These are phyloP conservation scores for Bauhinia variegata DNA, from an alignment of 306 rosid species.

Conservation along the genomic window DNA sequence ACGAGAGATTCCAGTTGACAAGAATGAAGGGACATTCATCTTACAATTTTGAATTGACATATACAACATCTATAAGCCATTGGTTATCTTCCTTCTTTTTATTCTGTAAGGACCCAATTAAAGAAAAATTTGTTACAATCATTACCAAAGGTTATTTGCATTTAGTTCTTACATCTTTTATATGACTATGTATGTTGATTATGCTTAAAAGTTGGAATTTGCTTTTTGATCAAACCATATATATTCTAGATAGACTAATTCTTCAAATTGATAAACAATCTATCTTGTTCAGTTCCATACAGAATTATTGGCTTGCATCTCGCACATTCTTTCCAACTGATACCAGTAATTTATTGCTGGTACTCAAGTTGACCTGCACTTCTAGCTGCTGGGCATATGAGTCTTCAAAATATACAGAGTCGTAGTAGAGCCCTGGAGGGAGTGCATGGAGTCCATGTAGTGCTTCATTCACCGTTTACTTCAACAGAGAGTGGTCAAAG, in stretches of 20 bases:
- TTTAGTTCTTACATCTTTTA: background rate
- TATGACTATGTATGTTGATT: background rate
- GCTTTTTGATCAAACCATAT: background rate
- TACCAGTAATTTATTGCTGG: conserved; percentile 85
- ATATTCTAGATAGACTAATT: background rate
- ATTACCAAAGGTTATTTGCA: background rate
- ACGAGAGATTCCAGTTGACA: background rate
- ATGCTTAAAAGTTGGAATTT: conserved; percentile 11
- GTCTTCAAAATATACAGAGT: conserved; percentile 43
- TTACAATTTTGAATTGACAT: background rate
- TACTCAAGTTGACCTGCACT: conserved; percentile 40
- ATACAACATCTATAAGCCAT: background rate
- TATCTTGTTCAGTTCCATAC: conserved; percentile 36
- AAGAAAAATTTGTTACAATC: background rate
- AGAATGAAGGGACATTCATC: conserved; percentile 1
- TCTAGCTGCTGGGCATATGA: conserved; percentile 47
- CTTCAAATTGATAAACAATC: conserved; percentile 18
- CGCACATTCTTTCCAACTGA: conserved; percentile 39
- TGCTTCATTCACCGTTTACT: conserved; percentile 59
- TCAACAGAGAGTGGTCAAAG: conserved; percentile 56
- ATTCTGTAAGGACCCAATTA: background rate
- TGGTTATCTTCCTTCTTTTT: background rate
- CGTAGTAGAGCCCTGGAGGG: conserved; percentile 68
- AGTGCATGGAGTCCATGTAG: conserved; percentile 74
- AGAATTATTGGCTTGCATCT: conserved; percentile 41